Evolutionary conservation across 164 flowering plant species (phyloP).

Genomic region (Dillenia suffruticosa): DNA sequence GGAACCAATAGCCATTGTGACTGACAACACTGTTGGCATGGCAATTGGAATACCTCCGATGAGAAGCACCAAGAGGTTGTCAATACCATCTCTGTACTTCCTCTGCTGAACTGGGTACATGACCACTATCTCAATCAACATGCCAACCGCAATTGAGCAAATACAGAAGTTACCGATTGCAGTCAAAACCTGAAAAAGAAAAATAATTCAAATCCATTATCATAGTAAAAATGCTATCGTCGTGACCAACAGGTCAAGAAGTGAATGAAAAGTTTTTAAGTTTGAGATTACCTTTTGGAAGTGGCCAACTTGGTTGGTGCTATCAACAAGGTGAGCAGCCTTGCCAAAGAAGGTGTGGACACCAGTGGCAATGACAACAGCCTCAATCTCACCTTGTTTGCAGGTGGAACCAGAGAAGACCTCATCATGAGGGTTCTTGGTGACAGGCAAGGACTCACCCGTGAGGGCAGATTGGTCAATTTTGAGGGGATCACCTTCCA

Average conservation of each 20-base stretch:
- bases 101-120: too few relatives aligned
- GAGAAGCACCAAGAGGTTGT: too few relatives aligned
- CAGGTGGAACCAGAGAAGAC: slow-evolving; percentile 31
- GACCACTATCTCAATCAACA: too few relatives aligned
- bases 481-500: slow-evolving; percentile 26
- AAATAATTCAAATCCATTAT: too few relatives aligned
- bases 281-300: slow-evolving; percentile 17
- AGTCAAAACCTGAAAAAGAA: slow-evolving; percentile 5
- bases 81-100: too few relatives aligned
- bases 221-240: too few relatives aligned
- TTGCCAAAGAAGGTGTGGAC: slow-evolving; percentile 35
- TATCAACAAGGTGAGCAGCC: slow-evolving; percentile 31
- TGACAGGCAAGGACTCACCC: slow-evolving; percentile 30
- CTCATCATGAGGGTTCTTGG: slow-evolving; percentile 21
- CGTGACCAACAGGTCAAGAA: too few relatives aligned
- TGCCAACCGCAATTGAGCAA: too few relatives aligned
- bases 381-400: slow-evolving; percentile 34
- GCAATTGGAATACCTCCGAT: too few relatives aligned
- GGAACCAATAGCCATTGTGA: too few relatives aligned
- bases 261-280: background rate
- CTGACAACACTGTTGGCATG: too few relatives aligned
- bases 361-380: slow-evolving; percentile 29
- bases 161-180: background rate
- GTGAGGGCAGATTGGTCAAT: slow-evolving; percentile 30
- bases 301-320: slow-evolving; percentile 30